phyloP scores from a whole-genome alignment of 2,329 filamentous ascomycete genomes.

The Ramularia endophylla region DNA sequence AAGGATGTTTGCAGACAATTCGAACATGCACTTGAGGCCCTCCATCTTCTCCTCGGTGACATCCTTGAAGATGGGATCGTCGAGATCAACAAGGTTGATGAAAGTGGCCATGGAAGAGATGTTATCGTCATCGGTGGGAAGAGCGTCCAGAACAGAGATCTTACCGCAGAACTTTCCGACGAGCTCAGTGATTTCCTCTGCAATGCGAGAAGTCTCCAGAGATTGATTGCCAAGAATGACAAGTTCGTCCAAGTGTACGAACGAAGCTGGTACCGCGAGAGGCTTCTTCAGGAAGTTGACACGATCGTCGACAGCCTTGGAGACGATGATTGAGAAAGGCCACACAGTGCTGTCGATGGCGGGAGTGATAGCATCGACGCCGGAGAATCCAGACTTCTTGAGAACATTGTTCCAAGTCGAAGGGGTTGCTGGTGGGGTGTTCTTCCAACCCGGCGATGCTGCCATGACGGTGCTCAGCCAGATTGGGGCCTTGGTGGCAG shows the following conservation, averaged over 20 bases:
- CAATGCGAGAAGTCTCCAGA: too few species aligned
- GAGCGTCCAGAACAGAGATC: too few species aligned
- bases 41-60: constrained; percentile 4
- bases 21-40: constrained; percentile 2
- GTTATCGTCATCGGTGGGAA: too few species aligned
- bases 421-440: too few species aligned
- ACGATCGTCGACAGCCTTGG: constrained; percentile 6
- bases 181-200: too few species aligned
- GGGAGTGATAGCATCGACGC: constrained; percentile 18
- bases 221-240: too few species aligned
- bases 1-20: neutral
- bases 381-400: constrained; percentile 28
- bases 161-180: too few species aligned
- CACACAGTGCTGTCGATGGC: constrained; percentile 3
- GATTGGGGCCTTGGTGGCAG: too few species aligned
- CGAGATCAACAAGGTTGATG: constrained; percentile 7
- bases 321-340: constrained; percentile 1
- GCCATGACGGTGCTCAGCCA: too few species aligned
- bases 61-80: constrained; percentile 7
- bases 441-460: too few species aligned
- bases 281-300: constrained; percentile 1
- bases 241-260: too few species aligned
- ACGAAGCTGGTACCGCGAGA: neutral
- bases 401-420: constrained; percentile 34
- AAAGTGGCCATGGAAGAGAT: too few species aligned